Percentiles rank a stretch among this genome's conserved stretches.
Evolutionary conservation across 306 rosid genomes (phyloP).

Genomic region (Astragalus glycyphyllos): DNA sequence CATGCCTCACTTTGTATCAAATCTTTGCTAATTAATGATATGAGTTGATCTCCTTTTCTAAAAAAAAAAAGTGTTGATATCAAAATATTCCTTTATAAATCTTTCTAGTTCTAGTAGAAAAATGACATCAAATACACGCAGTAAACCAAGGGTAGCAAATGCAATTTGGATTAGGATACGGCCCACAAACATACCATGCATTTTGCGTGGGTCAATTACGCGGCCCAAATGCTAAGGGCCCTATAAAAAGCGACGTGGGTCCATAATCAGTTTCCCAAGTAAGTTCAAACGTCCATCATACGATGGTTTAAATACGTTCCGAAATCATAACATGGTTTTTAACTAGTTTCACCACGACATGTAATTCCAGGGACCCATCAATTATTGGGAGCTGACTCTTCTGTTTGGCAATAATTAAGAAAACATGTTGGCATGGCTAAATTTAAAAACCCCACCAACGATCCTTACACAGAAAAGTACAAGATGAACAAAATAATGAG

Average conservation of each 20-base stretch:
- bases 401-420: constrained; percentile 51
- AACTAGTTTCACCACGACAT: constrained; percentile 47
- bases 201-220: constrained; percentile 17
- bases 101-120: not conserved
- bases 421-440: constrained; percentile 46
- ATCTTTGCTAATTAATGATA: too few relatives aligned
- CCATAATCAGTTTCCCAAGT: constrained; percentile 36
- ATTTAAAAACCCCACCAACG: constrained; percentile 47
- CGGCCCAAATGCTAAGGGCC: constrained; percentile 18
- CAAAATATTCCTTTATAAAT: not conserved
- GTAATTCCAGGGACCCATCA: constrained; percentile 56
- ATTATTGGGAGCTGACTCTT: constrained; percentile 54
- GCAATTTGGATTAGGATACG: not conserved
- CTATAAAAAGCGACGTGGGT: constrained; percentile 32
- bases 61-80: not conserved
- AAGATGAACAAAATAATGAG: constrained; percentile 36
- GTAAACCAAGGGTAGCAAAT: not conserved
- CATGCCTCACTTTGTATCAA: too few relatives aligned
- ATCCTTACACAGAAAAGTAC: constrained; percentile 33
- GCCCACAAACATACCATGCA: not conserved
- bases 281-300: constrained; percentile 42
- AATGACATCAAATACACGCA: not conserved
- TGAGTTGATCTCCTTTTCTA: too few relatives aligned
- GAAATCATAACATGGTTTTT: constrained; percentile 43
- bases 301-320: constrained; percentile 41